Conservation (phyloP, 371 early-diverging fungal genomes). For the Circinella umbellata region DNA sequence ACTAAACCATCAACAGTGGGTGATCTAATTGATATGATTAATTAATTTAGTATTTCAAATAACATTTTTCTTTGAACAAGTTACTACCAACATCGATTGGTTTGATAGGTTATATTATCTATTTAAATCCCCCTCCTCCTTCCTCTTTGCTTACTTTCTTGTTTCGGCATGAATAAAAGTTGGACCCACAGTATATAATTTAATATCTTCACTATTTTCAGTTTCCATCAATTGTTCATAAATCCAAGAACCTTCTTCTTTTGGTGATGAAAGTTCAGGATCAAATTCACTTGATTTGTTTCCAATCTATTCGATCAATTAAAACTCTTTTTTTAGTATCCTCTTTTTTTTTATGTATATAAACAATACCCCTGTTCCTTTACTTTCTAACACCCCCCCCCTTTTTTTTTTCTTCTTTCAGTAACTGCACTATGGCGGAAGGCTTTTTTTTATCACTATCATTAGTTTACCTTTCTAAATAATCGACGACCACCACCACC, state of each 20-base stretch:
- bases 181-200: constrained; percentile 95
- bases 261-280: constrained; percentile 67
- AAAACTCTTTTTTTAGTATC: neutral
- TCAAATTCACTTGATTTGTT: constrained; percentile 96
- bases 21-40: constrained; percentile 58
- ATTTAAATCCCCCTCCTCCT: neutral
- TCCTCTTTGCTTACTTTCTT: constrained; percentile 73
- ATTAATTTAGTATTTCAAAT: neutral
- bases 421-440: too few species aligned
- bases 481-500: constrained; percentile 94
- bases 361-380: too few species aligned
- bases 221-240: constrained; percentile 97
- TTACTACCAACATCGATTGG: too few species aligned
- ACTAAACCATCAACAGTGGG: constrained; percentile 98
- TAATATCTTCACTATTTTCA: constrained; percentile 96
- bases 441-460: too few species aligned
- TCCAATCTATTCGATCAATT: constrained; percentile 62
- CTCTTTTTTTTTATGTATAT: too few species aligned
- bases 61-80: too few species aligned
- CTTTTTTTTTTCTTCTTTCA: too few species aligned
- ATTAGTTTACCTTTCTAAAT: constrained; percentile 91
- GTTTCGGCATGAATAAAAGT: constrained; percentile 96
- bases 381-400: too few species aligned
- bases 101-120: too few species aligned
- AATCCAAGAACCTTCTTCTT: constrained; percentile 86